These are phyloP conservation scores for Diutina rugosa DNA, from an alignment of 1,139 yeast genomes.

Conservation along the genomic window DNA sequence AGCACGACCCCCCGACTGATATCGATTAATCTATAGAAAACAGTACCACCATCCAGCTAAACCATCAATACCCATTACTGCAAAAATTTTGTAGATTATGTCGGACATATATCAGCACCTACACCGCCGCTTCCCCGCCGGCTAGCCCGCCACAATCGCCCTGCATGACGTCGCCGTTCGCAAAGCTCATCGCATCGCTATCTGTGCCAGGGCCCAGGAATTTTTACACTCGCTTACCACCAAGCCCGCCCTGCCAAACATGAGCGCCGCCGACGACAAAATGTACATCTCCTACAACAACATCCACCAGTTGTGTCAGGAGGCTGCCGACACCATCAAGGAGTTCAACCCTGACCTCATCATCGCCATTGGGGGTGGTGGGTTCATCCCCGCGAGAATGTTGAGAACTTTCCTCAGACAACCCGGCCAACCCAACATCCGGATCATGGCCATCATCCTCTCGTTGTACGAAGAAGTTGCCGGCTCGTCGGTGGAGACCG, in stretches of 20 bases:
- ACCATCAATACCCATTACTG: not conserved
- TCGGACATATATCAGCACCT: too few species aligned
- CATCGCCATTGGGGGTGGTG: conserved; percentile 91
- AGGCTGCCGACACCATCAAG: conserved; percentile 60
- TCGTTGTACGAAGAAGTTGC: conserved; percentile 79
- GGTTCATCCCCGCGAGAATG: conserved; percentile 93
- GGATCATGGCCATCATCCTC: conserved; percentile 88
- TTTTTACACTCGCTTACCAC: not conserved
- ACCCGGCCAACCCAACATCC: conserved; percentile 77
- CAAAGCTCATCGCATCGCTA: not conserved
- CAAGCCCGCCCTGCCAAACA: not conserved
- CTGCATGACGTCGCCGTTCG: not conserved
- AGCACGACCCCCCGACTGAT: not conserved
- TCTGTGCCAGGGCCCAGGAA: not conserved
- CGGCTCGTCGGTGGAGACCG: conserved; percentile 44
- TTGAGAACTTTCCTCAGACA: conserved; percentile 81
- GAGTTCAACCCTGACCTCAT: conserved; percentile 55
- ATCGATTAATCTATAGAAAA: too few species aligned
- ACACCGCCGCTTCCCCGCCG: too few species aligned
- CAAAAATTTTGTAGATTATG: too few species aligned
- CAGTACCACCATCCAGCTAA: not conserved
- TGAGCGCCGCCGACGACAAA: conserved; percentile 2
- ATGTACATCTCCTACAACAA: conserved; percentile 82
- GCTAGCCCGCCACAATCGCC: too few species aligned
- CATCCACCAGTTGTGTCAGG: conserved; percentile 87